A percentile compares a stretch with the other conserved stretches of the same genome.
Evolutionary conservation across 352 stramenopile genomes (phyloP).

Genomic region (Pythium rhizo-oryzae): DNA sequence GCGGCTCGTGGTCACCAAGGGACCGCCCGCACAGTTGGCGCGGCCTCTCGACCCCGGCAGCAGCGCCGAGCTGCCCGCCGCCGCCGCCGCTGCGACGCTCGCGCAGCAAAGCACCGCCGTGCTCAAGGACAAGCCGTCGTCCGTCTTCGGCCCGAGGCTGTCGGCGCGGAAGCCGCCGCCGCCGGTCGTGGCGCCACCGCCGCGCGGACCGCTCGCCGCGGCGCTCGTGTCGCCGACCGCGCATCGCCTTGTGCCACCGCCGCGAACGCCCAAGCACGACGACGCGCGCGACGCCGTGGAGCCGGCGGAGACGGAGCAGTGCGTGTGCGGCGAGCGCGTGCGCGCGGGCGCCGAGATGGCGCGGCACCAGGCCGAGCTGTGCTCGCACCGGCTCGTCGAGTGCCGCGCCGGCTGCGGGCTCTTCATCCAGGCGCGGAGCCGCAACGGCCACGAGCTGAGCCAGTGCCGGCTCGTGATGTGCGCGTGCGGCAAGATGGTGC

Average conservation of each 20-base stretch:
- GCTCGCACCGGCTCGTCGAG: conserved; percentile 46
- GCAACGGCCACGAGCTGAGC: conserved; percentile 67
- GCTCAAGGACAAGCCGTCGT: conserved; percentile 32
- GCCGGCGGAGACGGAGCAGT: conserved; percentile 25
- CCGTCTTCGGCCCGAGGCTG: conserved; percentile 28
- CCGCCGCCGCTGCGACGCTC: not conserved
- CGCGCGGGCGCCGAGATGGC: conserved; percentile 25
- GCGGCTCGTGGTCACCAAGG: conserved; percentile 51
- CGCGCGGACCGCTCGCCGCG: not conserved
- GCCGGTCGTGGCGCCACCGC: not conserved
- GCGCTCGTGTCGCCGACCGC: conserved; percentile 1
- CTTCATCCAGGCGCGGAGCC: conserved; percentile 50
- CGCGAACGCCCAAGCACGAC: not conserved
- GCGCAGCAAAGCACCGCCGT: conserved; percentile 32
- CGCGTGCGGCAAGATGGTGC: conserved; percentile 64
- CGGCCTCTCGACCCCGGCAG: conserved; percentile 3
- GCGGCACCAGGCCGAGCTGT: conserved; percentile 36
- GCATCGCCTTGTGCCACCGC: not conserved
- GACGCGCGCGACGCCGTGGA: not conserved
- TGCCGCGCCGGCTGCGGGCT: conserved; percentile 58
- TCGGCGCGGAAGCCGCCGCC: conserved; percentile 20
- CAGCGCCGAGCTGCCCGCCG: not conserved
- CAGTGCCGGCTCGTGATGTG: conserved; percentile 71
- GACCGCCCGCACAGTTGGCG: conserved; percentile 37
- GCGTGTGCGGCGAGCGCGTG: conserved; percentile 46